Evolutionary conservation across 345 rosid genomes (phyloP), one percentile per base, ranked within the genome.

Genomic region (Melaleuca quinquenervia): DNA sequence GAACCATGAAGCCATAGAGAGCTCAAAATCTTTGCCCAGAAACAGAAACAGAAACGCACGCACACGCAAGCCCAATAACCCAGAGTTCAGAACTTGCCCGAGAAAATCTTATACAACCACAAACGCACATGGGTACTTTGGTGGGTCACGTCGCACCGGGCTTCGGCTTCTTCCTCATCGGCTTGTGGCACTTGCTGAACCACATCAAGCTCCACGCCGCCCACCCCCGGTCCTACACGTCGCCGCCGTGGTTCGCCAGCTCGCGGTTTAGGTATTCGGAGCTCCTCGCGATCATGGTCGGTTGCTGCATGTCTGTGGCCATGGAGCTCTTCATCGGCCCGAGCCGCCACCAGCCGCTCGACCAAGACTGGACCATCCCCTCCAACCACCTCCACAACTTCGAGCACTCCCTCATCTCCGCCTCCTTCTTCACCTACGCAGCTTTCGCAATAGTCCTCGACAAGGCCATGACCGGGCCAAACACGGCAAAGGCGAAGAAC

Each of bases 361-460:
- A 95, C 87, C 41, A 90, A 0, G 98, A 95, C 62, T 95, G 96
- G 51, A 94, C 98, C 84, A 94, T 95, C 52, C 97, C 98, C 29
- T 91, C 96, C n/a, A 92, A 91, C 90, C 98, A 96, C 89, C 96
- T 95, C 60, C 98, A 92, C 87, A 96, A 96, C 92, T 93, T 94
- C 76, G 98, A 96, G 83, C 99, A 96, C 88, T 91, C 98, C 20
- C 86, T 91, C 15, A 94, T 96, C 54, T 93, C 96, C 52, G 11
- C 91, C 85, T 87, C 99, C 82, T 94, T 95, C 93, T 89, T 96
- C 82, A 86, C 89, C 8, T 94, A 94, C 50, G 98, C 97, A 1
- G 86, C 87, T 8, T 89, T 94, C 6, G 93, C 98, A 27, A 86
- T 95, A 6, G 3, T 94, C 27, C 89, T 96, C 24, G 99, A 95